Conservation (phyloP, 257 asterid species). For the Solanum appendiculatum region DNA sequence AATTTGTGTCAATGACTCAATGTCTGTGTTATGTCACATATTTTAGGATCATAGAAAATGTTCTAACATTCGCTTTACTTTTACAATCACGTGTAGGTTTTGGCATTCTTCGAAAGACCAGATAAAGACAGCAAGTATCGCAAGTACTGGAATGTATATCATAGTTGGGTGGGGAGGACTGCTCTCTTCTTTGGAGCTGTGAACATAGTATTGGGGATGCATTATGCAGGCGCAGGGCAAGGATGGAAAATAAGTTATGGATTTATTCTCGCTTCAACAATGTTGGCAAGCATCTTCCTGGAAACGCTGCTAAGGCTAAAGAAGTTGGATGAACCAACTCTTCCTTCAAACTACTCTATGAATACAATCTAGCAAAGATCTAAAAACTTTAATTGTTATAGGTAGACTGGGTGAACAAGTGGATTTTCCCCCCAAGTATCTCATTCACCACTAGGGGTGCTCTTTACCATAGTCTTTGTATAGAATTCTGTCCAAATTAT, state of each 20-base stretch:
- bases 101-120: constrained; percentile 68
- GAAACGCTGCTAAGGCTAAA: constrained; percentile 52
- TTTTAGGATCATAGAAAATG: not conserved
- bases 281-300: constrained; percentile 39
- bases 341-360: constrained; percentile 36
- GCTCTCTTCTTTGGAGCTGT: constrained; percentile 71
- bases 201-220: constrained; percentile 64
- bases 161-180: constrained; percentile 59
- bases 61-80: not conserved
- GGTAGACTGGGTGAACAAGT: not conserved
- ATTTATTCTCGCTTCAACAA: constrained; percentile 37
- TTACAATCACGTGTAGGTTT: constrained; percentile 26
- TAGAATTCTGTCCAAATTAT: not conserved
- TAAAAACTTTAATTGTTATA: not conserved
- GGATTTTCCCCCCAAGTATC: not conserved
- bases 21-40: not conserved
- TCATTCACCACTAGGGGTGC: not conserved
- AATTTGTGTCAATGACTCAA: not conserved
- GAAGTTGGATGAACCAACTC: constrained; percentile 19
- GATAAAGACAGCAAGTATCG: constrained; percentile 56
- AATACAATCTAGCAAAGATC: constrained; percentile 22
- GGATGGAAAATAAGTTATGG: constrained; percentile 61
- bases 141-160: constrained; percentile 65
- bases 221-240: constrained; percentile 47
- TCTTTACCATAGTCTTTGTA: not conserved